Evolutionary conservation across 73 alveolate species (phyloP).

Genomic region (Paramecium primaurelia): DNA sequence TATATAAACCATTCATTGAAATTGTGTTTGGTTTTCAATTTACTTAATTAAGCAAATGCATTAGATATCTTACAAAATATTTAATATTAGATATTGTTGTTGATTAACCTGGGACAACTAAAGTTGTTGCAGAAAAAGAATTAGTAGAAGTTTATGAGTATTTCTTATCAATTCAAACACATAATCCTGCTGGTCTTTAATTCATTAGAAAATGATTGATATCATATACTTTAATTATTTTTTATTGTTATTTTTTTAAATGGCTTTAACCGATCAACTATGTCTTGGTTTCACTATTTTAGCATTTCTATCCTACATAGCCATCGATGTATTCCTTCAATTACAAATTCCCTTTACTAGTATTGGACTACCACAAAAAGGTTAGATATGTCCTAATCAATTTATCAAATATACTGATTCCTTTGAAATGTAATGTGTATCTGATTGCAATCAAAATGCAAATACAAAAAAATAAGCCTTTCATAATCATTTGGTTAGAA

Average conservation of each 20-base stretch:
- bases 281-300: neutral
- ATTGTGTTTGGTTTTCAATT: conserved; percentile 54
- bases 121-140: conserved; percentile 15
- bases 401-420: neutral
- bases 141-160: conserved; percentile 58
- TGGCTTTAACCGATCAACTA: conserved; percentile 10
- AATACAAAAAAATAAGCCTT: neutral
- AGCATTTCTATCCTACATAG: neutral
- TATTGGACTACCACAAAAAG: neutral
- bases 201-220: conserved; percentile 50
- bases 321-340: neutral
- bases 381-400: neutral
- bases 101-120: conserved; percentile 27
- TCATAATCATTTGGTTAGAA: neutral
- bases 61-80: conserved; percentile 4
- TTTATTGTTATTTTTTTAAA: neutral
- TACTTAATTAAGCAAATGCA: neutral
- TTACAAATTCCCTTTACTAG: neutral
- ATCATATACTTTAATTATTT: conserved; percentile 18
- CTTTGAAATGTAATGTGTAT: neutral
- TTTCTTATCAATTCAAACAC: conserved; percentile 62
- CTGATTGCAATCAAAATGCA: neutral
- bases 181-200: conserved; percentile 49
- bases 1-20: conserved; percentile 50
- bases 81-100: neutral